These are phyloP conservation scores for Phytopythium ostracodes DNA, from an alignment of 352 stramenopile genomes.

Conservation along the genomic window DNA sequence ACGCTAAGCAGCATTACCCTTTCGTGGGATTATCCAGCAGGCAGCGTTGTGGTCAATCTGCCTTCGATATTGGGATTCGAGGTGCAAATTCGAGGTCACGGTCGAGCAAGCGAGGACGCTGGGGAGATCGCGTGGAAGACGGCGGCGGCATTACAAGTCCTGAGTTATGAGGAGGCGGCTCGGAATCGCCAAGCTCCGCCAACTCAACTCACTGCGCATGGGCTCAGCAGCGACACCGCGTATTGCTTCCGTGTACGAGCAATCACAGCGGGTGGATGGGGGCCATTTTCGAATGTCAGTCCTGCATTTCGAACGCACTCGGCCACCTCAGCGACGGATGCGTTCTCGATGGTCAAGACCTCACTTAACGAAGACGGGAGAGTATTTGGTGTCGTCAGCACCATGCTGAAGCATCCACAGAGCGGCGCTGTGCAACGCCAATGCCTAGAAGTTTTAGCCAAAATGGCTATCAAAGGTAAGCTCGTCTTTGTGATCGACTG, in stretches of 20 bases:
- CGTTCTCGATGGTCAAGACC: slow-evolving; percentile 28
- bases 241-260: slow-evolving; percentile 67
- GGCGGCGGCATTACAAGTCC: slow-evolving; percentile 47
- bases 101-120: slow-evolving; percentile 30
- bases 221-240: slow-evolving; percentile 33
- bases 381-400: slow-evolving; percentile 19
- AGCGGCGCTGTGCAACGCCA: slow-evolving; percentile 34
- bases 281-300: slow-evolving; percentile 42
- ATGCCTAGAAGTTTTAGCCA: slow-evolving; percentile 34
- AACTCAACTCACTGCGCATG: slow-evolving; percentile 27
- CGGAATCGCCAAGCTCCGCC: slow-evolving; percentile 22
- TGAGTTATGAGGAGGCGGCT: slow-evolving; percentile 43
- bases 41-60: slow-evolving; percentile 18
- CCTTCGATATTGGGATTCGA: slow-evolving; percentile 60
- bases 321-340: slow-evolving; percentile 20
- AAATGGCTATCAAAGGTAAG: slow-evolving; percentile 36
- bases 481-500: not conserved
- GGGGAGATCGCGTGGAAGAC: slow-evolving; percentile 40
- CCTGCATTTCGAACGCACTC: slow-evolving; percentile 37
- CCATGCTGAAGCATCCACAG: slow-evolving; percentile 42
- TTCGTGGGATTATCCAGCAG: slow-evolving; percentile 23
- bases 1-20: slow-evolving; percentile 49
- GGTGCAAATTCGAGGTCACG: slow-evolving; percentile 41
- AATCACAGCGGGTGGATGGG: slow-evolving; percentile 55
- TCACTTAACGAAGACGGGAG: slow-evolving; percentile 11